phyloP scores from a whole-genome alignment of 139 green algal genomes.

The Chlorella sp. region DNA sequence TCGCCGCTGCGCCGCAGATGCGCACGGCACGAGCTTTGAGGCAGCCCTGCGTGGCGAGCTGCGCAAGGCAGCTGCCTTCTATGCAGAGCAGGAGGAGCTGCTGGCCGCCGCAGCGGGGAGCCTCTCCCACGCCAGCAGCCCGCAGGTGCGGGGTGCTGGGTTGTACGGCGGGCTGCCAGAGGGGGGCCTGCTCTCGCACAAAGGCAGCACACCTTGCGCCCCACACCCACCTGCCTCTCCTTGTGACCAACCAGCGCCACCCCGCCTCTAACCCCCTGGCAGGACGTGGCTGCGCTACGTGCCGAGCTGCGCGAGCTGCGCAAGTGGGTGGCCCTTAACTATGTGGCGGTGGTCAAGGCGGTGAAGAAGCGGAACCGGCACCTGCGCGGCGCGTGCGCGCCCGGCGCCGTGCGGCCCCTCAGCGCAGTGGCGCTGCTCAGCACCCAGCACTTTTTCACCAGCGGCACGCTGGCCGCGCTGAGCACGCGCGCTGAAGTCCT shows the following conservation, averaged over 20 bases:
- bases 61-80: conserved; percentile 68
- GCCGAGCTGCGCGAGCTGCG: conserved; percentile 52
- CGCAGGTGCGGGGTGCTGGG: neutral
- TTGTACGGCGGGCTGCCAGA: neutral
- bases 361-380: conserved; percentile 90
- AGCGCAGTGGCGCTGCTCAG: conserved; percentile 69
- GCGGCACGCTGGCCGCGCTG: conserved; percentile 68
- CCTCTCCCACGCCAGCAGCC: conserved; percentile 4
- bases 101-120: neutral
- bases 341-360: conserved; percentile 80
- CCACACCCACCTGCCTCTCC: neutral
- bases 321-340: conserved; percentile 88
- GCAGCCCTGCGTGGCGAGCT: conserved; percentile 60
- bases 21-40: conserved; percentile 50
- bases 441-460: conserved; percentile 84
- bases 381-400: conserved; percentile 33
- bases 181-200: no score
- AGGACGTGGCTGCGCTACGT: conserved; percentile 21
- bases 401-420: neutral
- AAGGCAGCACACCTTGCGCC: neutral
- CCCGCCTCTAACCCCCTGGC: no score
- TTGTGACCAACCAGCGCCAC: no score
- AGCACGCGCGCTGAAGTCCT: conserved; percentile 74
- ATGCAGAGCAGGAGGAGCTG: conserved; percentile 52
- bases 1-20: conserved; percentile 46